Percentiles rank a stretch among this genome's conserved stretches.
Conservation (phyloP, 2,329 filamentous ascomycete genomes). For the Fusarium circinatum region DNA sequence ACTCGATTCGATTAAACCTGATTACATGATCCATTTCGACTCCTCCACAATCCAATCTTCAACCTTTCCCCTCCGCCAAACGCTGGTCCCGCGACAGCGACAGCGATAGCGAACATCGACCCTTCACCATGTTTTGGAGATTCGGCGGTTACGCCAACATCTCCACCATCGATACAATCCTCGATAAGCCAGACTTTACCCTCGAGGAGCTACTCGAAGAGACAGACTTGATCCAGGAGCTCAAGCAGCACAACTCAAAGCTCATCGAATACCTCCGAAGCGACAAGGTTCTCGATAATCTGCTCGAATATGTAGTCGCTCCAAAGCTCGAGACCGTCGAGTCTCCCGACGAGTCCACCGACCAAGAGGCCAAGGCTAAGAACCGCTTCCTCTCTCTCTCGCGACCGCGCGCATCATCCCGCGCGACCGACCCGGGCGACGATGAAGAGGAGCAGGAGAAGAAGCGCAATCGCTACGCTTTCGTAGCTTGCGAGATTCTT, state of each 20-base stretch:
- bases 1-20: constrained; percentile 20
- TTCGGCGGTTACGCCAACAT: constrained; percentile 99
- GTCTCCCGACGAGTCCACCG: constrained; percentile 61
- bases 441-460: constrained; percentile 85
- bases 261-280: constrained; percentile 95
- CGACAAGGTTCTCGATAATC: constrained; percentile 81
- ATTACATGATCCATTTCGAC: constrained; percentile 45
- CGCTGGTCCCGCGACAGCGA: constrained; percentile 47
- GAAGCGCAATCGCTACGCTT: constrained; percentile 92
- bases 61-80: constrained; percentile 27
- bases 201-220: constrained; percentile 97
- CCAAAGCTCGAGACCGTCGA: constrained; percentile 72
- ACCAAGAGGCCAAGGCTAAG: constrained; percentile 61
- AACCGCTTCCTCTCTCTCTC: constrained; percentile 58
- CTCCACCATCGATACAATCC: constrained; percentile 94
- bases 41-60: constrained; percentile 31
- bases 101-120: constrained; percentile 48
- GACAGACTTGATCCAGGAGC: constrained; percentile 94
- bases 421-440: constrained; percentile 56
- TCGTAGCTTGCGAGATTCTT: constrained; percentile 90
- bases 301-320: constrained; percentile 92
- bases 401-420: constrained; percentile 64
- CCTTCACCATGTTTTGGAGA: constrained; percentile 95
- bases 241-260: constrained; percentile 98
- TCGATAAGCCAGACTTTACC: constrained; percentile 95